phyloP scores from a whole-genome alignment of 2,329 filamentous ascomycete species.

The Aspergillus fructus region DNA sequence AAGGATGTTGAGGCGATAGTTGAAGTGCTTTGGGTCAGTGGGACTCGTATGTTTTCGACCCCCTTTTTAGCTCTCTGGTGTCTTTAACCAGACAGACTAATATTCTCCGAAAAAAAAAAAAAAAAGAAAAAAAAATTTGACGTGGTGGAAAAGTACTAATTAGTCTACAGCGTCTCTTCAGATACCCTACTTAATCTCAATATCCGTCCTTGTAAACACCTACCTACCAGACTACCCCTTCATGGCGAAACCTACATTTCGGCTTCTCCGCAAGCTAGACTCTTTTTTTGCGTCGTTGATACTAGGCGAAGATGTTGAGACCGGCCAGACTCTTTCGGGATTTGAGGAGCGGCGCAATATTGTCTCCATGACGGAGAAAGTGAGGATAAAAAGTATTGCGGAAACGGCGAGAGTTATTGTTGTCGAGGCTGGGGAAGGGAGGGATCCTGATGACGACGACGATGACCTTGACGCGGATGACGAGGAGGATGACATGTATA shows the following conservation, averaged over 20 bases:
- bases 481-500: conserved; percentile 34
- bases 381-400: conserved; percentile 77
- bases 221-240: conserved; percentile 73
- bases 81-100: too few species aligned
- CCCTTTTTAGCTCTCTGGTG: background rate
- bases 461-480: conserved; percentile 39
- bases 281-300: conserved; percentile 77
- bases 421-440: conserved; percentile 60
- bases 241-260: conserved; percentile 66
- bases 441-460: conserved; percentile 41
- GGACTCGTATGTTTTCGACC: conserved; percentile 67
- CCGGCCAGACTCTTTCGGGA: conserved; percentile 66
- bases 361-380: conserved; percentile 77
- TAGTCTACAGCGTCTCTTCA: conserved; percentile 66
- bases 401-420: conserved; percentile 72
- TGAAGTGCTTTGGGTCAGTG: conserved; percentile 81
- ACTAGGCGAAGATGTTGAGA: conserved; percentile 64
- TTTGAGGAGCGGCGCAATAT: conserved; percentile 59
- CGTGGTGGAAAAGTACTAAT: background rate
- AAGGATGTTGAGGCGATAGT: conserved; percentile 72
- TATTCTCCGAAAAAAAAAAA: too few species aligned
- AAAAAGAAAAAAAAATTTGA: too few species aligned
- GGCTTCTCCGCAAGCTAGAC: conserved; percentile 74
- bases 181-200: conserved; percentile 76
- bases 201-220: conserved; percentile 70